Evolutionary conservation across 140 eudicot genomes (phyloP), one percentile per base, ranked within the genome.

Genomic region (Stevia rebaudiana): DNA sequence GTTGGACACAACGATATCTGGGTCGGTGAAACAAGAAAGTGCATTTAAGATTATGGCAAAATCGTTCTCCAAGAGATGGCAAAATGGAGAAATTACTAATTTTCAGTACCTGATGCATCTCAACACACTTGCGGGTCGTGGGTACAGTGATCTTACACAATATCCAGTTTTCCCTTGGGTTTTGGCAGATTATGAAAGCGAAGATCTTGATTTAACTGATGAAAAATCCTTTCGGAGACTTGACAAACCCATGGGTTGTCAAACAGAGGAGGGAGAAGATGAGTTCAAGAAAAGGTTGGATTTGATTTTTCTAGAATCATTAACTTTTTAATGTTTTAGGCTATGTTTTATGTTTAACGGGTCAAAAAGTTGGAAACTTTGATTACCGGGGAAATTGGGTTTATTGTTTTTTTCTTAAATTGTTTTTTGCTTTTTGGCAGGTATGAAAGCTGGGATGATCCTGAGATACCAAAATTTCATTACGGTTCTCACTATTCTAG

Each of bases 381-480:
- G 60, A n/a, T 39, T 44, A 48, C 39, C 39, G 40, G 12, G 18
- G 13, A 24, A 11, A 40, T 65, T 68, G 23, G 36, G 15, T 19
- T 48, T 47, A 18, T 60, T 15, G 24, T 16, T 22, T 50, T 42
- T 48, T 3, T 11, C 21, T 10, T 28, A 1, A 1, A 28, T 28
- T 37, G 16, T 66, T 72, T 31, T 54, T 3, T 31, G 11, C 33
- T 24, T 39, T 52, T 19, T 67, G 43, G 65, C 56, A 94, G 99
- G 71, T 94, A 77, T 80, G 99, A 94, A 68, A 94, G 97, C 83
- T 94, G 99, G 99, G 99, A 94, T 82, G 99, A 94, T 78, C 99
- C 99, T 3, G 99, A 94, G 56, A 83, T 88, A 46, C 99, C 99
- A 6, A 94, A 88, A 52, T 94, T 94, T 70, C 99, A 94, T 76